Evolutionary conservation across 2,329 filamentous ascomycete genomes (phyloP), one percentile per base, ranked within the genome.

Genomic region (Venturia nashicola): DNA sequence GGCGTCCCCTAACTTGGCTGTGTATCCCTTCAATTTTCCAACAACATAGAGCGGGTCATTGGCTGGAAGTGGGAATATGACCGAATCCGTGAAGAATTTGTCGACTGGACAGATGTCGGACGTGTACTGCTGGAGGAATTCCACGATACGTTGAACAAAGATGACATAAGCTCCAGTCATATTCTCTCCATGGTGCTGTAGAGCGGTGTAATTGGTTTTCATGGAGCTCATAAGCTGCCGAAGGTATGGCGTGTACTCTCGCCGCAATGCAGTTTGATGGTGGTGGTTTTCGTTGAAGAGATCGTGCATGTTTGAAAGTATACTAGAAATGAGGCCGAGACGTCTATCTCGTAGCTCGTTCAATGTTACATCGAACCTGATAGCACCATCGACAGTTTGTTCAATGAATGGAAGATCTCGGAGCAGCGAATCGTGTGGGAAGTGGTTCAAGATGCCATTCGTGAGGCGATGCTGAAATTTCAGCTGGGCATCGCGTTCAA

Each of bases 21-120:
- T 80, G 66, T 86, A 87, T 55, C 82, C 79, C 67, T 82, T 83
- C 40, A 87, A 73, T 65, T 80, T 80, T 9, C 82, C 84, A 5
- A 86, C 80, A 32, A 87, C 83, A 69, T 87, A 87, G 0, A 78
- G 81, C 1, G 85, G 85, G 68, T 87, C 85, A 1, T 74, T 76
- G 2, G 78, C 77, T 6, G 85, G 85, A 5, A 86, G 74, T 2
- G 85, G 85, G 69, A 87, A 87, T 0, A 79, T 77, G 1, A 77
- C 74, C 1, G 83, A 83, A 67, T 86, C 80, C 1, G 80, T 84
- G 71, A 86, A 86, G 75, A 85, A 86, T 0, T 74, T 71, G 63
- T 85, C 79, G 18, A 86, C 76, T 0, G 78, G 76, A 66, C 78
- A 80, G 40, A 86, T 83, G 20, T 85, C 81, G 40, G 78, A 76